These are phyloP conservation scores for Chaetomiaceae sp. DNA, from an alignment of 2,329 filamentous ascomycete genomes.

Conservation along the genomic window DNA sequence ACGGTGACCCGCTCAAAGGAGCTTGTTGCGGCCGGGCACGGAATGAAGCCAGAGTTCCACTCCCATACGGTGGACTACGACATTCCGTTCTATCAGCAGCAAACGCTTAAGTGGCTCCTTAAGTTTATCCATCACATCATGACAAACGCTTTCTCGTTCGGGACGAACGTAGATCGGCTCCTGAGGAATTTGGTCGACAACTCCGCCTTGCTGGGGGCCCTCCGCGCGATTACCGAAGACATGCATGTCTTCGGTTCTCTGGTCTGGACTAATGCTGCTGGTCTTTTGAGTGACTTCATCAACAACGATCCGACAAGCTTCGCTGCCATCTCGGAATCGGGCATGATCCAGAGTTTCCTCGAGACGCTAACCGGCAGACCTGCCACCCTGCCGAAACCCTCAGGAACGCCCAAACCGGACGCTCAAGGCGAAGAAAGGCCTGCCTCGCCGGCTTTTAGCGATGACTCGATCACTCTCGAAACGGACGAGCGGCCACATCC, in stretches of 20 bases:
- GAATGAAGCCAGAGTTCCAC: constrained; percentile 64
- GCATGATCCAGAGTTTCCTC: constrained; percentile 79
- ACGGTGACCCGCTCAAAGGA: constrained; percentile 69
- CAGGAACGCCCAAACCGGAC: constrained; percentile 30
- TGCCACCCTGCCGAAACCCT: constrained; percentile 36
- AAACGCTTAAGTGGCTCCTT: constrained; percentile 87
- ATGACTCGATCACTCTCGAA: constrained; percentile 38
- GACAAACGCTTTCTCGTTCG: constrained; percentile 63
- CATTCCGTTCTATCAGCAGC: constrained; percentile 88
- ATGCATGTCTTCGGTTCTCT: constrained; percentile 79
- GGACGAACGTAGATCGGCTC: constrained; percentile 82
- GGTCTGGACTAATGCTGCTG: constrained; percentile 92
- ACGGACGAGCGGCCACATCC: constrained; percentile 47
- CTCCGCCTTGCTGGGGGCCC: constrained; percentile 71
- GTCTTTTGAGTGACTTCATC: constrained; percentile 90
- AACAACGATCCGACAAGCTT: constrained; percentile 99
- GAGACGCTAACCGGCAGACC: constrained; percentile 66
- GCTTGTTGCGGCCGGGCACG: constrained; percentile 62
- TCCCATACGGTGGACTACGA: constrained; percentile 87
- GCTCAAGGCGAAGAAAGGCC: constrained; percentile 33
- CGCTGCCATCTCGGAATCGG: constrained; percentile 89
- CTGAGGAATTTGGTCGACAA: constrained; percentile 94
- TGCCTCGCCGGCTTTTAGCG: constrained; percentile 38
- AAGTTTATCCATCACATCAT: constrained; percentile 97
- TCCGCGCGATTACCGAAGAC: constrained; percentile 78